These are phyloP conservation scores for Lepidopterella palustris DNA, from an alignment of 495 filamentous ascomycete genomes.

Conservation along the genomic window DNA sequence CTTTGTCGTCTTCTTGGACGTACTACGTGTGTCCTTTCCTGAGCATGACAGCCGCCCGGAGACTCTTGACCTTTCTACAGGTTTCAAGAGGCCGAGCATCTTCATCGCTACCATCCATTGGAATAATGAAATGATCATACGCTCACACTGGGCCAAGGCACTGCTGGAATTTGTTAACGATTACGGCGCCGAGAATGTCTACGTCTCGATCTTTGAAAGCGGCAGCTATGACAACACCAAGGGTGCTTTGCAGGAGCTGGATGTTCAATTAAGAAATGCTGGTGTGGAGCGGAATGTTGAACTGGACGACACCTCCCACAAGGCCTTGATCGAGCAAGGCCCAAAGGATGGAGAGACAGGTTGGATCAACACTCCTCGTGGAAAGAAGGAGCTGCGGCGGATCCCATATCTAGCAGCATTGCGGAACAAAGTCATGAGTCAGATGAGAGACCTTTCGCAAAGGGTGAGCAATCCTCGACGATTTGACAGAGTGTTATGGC, in stretches of 20 bases:
- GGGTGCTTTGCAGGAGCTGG: constrained; percentile 54
- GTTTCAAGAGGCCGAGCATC: constrained; percentile 30
- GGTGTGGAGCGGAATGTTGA: constrained; percentile 50
- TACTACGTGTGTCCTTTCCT: background rate
- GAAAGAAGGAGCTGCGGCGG: constrained; percentile 49
- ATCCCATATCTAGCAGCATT: constrained; percentile 63
- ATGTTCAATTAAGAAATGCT: constrained; percentile 46
- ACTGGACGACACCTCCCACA: constrained; percentile 49
- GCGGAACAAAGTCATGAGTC: constrained; percentile 52
- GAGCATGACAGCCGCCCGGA: background rate
- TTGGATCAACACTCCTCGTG: constrained; percentile 50
- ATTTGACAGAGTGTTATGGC: constrained; percentile 65
- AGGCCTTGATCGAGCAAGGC: constrained; percentile 43
- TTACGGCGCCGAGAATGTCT: constrained; percentile 61
- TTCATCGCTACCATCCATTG: constrained; percentile 65
- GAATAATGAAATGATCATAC: constrained; percentile 61
- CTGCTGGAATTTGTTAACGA: constrained; percentile 49
- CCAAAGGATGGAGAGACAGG: constrained; percentile 40
- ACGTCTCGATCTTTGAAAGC: constrained; percentile 62
- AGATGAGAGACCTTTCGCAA: constrained; percentile 42
- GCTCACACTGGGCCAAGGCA: constrained; percentile 55
- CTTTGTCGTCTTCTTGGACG: background rate
- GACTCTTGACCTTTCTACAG: background rate
- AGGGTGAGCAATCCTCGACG: constrained; percentile 33
- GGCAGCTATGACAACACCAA: constrained; percentile 69